Conservation (phyloP, 805 yeast species). For the Tanozyma kutaoensis region DNA sequence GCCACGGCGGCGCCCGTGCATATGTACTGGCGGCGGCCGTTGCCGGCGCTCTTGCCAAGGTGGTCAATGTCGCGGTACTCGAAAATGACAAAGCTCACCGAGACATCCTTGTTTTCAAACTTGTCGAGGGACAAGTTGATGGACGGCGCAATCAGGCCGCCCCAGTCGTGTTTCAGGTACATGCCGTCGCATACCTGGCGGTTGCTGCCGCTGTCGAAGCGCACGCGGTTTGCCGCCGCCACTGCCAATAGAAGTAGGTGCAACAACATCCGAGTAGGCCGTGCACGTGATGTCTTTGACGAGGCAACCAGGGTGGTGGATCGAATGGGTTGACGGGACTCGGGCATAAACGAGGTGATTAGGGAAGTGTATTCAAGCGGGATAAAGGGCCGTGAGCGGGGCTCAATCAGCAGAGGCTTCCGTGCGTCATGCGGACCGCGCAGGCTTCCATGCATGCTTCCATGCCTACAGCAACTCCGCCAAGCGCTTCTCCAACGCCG, state of each 20-base stretch:
- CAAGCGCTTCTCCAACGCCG: conserved; percentile 5
- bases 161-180: conserved; percentile 80
- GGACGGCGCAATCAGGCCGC: conserved; percentile 58
- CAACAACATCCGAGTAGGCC: too few species aligned
- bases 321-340: too few species aligned
- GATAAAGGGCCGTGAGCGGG: too few species aligned
- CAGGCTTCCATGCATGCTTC: too few species aligned
- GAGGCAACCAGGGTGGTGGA: too few species aligned
- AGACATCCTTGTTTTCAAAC: conserved; percentile 23
- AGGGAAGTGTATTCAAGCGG: too few species aligned
- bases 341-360: too few species aligned
- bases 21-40: conserved; percentile 34
- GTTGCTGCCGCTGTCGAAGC: conserved; percentile 29
- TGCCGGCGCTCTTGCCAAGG: conserved; percentile 37
- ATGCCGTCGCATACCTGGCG: conserved; percentile 81
- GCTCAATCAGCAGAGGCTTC: too few species aligned
- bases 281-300: too few species aligned
- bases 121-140: conserved; percentile 16
- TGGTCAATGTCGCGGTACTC: conserved; percentile 68
- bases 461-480: too few species aligned
- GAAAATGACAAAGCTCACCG: conserved; percentile 60
- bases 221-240: conserved; percentile 29
- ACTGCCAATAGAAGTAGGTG: too few species aligned
- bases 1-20: conserved; percentile 62
- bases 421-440: too few species aligned